Percentiles rank a stretch among this genome's conserved stretches.
phyloP scores from a whole-genome alignment of 495 filamentous ascomycete species.

The Xylaria acuta region DNA sequence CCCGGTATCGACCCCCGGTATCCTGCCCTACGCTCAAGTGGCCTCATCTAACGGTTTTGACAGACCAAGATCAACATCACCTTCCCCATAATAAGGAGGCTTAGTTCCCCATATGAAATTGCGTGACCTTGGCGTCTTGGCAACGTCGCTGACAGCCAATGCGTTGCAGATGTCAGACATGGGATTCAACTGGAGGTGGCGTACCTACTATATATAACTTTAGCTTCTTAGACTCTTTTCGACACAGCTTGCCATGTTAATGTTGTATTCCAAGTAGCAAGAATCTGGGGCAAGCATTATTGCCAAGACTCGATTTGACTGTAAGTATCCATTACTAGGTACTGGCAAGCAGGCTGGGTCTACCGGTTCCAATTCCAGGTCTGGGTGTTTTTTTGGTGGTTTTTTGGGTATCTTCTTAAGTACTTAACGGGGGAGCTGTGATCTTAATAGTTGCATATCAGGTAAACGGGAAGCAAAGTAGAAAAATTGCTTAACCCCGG shows the following conservation, averaged over 20 bases:
- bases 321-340: too few species aligned
- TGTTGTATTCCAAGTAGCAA: not conserved
- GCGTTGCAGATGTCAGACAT: not conserved
- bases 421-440: too few species aligned
- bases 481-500: not conserved
- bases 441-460: too few species aligned
- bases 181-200: too few species aligned
- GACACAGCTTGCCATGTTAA: not conserved
- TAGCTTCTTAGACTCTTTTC: not conserved
- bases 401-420: too few species aligned
- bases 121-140: not conserved
- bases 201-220: too few species aligned
- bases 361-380: too few species aligned
- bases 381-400: too few species aligned
- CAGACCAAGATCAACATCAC: not conserved
- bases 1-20: too few species aligned
- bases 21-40: too few species aligned
- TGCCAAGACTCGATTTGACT: not conserved
- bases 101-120: not conserved
- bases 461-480: not conserved
- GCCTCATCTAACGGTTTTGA: not conserved
- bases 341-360: too few species aligned
- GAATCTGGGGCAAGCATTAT: not conserved
- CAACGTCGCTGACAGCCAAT: not conserved
- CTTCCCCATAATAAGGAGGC: not conserved